Evolutionary conservation across 331 rosid genomes (phyloP).

Genomic region (Ulmus americana): DNA sequence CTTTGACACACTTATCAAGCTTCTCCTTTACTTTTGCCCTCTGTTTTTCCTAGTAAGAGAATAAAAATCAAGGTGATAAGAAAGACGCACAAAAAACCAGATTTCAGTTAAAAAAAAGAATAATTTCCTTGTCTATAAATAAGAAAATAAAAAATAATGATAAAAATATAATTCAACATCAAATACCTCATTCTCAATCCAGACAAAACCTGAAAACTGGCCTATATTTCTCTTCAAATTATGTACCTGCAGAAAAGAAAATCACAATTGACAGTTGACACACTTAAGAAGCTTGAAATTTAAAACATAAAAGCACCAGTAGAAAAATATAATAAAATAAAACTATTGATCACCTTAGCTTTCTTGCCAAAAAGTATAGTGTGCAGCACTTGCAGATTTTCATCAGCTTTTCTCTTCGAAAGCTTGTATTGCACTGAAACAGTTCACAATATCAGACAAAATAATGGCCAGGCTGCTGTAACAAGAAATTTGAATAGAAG

Average conservation of each 20-base stretch:
- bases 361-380: conserved; percentile 73
- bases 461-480: conserved; percentile 17
- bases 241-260: conserved; percentile 43
- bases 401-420: conserved; percentile 90
- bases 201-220: conserved; percentile 91
- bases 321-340: background rate
- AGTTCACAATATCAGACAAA: conserved; percentile 35
- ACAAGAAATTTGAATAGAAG: conserved; percentile 16
- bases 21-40: conserved; percentile 72
- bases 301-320: background rate
- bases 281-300: background rate
- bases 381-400: conserved; percentile 76
- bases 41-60: conserved; percentile 64
- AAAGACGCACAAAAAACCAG: background rate
- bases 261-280: background rate
- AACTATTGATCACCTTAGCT: conserved; percentile 51
- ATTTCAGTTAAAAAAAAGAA: background rate
- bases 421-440: conserved; percentile 88
- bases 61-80: conserved; percentile 1
- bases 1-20: conserved; percentile 87
- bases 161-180: background rate
- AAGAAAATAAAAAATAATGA: background rate
- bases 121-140: background rate
- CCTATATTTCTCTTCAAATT: conserved; percentile 69
- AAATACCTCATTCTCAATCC: conserved; percentile 83